Base-by-base conservation (phyloP, 1,284 basidiomycete species). In the Blastosporella zonata region DNA sequence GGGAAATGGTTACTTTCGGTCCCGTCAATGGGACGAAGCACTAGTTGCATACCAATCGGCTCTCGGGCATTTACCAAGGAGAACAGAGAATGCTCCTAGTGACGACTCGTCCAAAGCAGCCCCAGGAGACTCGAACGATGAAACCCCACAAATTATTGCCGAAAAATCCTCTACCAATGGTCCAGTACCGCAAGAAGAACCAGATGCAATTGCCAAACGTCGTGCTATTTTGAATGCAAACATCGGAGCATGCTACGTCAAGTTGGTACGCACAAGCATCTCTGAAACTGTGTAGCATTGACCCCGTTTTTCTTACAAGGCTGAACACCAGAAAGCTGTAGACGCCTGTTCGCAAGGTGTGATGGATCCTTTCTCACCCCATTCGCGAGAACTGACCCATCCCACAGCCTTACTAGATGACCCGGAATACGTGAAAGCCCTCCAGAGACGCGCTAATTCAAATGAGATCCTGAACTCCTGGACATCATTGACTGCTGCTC, bases 401-500 rank as follows among this genome's bases (percentile, higher is more conserved):
- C 36, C 20, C 47, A 43, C 57, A 96, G 95, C 96, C 6, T 75
- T 99, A 10, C 67, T 75, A 17, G 90, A 97, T 60, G 88, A 96
- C 58, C 87, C 91, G 3, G 64, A 70, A 10, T 97, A 98, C 62
- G 65, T 87, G 55, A 98, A 97, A 67, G 94, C 88, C 0, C 71
- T 97, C 1, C 90, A 94, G 61, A 76, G 96, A 55, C 83, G 96
- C 13, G 93, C 93, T 1, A 64, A 79, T 18, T 89, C 90, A 1
- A 97, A 94, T 62, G 91, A 94, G 55, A 72, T 76, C 25, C 71
- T 97, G 18, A 78, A 77, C 44, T 81, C 87, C 4, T 97, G 93
- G 93, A 78, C 89, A 4, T 85, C 90, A 3, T 73, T 97, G 7
- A 75, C 82, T 8, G 74, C 85, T 17, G 90, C 92, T 3, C 81